Percentiles rank a stretch among this genome's conserved stretches.
Evolutionary conservation across 2,329 filamentous ascomycete species (phyloP).

Genomic region (Penicillium paneum): DNA sequence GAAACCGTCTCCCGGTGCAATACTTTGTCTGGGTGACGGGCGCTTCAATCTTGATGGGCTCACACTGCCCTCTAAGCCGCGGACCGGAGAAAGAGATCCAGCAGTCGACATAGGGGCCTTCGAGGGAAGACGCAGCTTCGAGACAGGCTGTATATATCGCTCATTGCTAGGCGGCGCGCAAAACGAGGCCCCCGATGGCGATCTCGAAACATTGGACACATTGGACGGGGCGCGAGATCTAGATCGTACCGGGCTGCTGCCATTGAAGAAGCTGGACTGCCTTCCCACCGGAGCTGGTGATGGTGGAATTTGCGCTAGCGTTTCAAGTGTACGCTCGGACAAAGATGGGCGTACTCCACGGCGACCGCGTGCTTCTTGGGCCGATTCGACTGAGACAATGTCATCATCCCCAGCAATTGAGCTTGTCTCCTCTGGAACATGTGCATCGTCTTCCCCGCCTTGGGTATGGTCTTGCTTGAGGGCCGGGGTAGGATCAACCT

Average conservation of each 20-base stretch:
- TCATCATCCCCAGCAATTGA: slow-evolving; percentile 12
- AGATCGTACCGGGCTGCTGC: slow-evolving; percentile 59
- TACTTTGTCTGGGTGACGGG: slow-evolving; percentile 22
- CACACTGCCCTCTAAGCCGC: slow-evolving; percentile 19
- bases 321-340: slow-evolving; percentile 82
- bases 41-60: slow-evolving; percentile 26
- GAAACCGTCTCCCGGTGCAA: slow-evolving; percentile 11
- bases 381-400: neutral
- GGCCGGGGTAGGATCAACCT: slow-evolving; percentile 7
- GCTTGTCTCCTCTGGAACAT: slow-evolving; percentile 16
- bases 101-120: slow-evolving; percentile 30
- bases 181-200: slow-evolving; percentile 45
- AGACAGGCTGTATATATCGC: slow-evolving; percentile 40
- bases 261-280: slow-evolving; percentile 69
- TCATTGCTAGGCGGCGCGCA: slow-evolving; percentile 55
- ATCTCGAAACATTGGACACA: slow-evolving; percentile 48
- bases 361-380: slow-evolving; percentile 24
- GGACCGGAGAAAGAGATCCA: slow-evolving; percentile 20
- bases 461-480: slow-evolving; percentile 22
- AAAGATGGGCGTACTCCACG: slow-evolving; percentile 43
- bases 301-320: slow-evolving; percentile 70
- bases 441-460: slow-evolving; percentile 19
- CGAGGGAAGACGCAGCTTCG: slow-evolving; percentile 35
- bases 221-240: slow-evolving; percentile 62
- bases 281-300: slow-evolving; percentile 69